Evolutionary conservation across 2,329 filamentous ascomycete species (phyloP).

Genomic region (Bipolaris zeicola): DNA sequence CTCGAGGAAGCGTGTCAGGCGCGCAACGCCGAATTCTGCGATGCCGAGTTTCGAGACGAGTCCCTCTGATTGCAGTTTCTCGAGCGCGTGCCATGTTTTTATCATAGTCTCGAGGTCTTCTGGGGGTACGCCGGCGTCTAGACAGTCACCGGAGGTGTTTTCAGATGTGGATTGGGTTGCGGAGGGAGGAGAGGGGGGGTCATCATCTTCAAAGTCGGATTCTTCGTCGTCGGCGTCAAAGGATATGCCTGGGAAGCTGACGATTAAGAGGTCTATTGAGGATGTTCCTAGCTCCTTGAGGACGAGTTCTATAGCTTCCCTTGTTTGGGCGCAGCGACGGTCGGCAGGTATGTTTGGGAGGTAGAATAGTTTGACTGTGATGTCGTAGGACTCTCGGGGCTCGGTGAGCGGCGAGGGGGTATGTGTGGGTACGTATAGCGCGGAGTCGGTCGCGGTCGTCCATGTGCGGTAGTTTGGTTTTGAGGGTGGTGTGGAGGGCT

Average conservation of each 20-base stretch:
- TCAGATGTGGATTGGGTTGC: slow-evolving; percentile 41
- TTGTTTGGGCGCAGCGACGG: slow-evolving; percentile 71
- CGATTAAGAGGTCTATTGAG: slow-evolving; percentile 84
- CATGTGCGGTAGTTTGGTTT: slow-evolving; percentile 61
- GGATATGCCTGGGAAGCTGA: slow-evolving; percentile 89
- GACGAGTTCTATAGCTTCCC: slow-evolving; percentile 80
- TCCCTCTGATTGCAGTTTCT: slow-evolving; percentile 73
- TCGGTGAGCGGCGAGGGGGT: slow-evolving; percentile 74
- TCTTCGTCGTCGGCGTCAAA: slow-evolving; percentile 93
- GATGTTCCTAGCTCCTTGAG: slow-evolving; percentile 76
- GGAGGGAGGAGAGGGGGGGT: slow-evolving; percentile 28
- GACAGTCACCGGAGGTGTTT: slow-evolving; percentile 48
- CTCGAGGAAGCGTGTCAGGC: slow-evolving; percentile 77
- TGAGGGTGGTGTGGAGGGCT: slow-evolving; percentile 60
- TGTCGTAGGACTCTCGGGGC: slow-evolving; percentile 84
- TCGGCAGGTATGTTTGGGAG: slow-evolving; percentile 71
- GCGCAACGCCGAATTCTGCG: slow-evolving; percentile 87
- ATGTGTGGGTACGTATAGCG: slow-evolving; percentile 78
- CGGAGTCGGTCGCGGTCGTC: slow-evolving; percentile 62
- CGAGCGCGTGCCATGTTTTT: slow-evolving; percentile 71
- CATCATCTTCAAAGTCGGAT: slow-evolving; percentile 67
- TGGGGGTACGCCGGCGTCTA: slow-evolving; percentile 44
- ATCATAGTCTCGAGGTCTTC: slow-evolving; percentile 67
- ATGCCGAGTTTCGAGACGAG: slow-evolving; percentile 78
- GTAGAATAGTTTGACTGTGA: slow-evolving; percentile 95